Conservation (phyloP, 129 eudicot genomes). For the Sambucus nigra region DNA sequence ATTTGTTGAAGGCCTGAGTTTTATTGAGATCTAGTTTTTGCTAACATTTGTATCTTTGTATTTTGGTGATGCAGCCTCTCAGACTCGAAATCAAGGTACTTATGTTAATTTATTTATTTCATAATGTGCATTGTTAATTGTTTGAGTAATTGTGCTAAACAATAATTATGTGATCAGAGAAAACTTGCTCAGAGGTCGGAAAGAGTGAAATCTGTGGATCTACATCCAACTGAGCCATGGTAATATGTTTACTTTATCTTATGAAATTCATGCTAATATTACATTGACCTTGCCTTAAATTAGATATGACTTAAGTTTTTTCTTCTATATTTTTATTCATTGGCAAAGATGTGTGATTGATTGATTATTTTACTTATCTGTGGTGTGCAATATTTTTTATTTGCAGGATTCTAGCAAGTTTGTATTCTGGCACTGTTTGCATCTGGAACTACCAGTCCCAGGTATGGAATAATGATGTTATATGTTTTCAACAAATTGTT, state of each 20-base stretch:
- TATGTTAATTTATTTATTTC: neutral
- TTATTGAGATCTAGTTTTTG: constrained; percentile 34
- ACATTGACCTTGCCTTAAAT: no score
- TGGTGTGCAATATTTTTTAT: constrained; percentile 2
- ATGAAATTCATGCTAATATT: neutral
- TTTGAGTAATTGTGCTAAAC: neutral
- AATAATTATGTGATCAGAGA: constrained; percentile 28
- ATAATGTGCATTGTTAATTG: neutral
- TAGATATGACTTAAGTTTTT: no score
- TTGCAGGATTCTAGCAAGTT: constrained; percentile 75
- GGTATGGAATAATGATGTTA: constrained; percentile 31
- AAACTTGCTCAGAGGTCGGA: constrained; percentile 54
- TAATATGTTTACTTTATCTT: neutral
- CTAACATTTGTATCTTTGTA: constrained; percentile 16
- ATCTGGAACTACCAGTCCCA: constrained; percentile 92
- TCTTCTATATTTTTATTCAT: no score
- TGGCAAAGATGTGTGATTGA: no score
- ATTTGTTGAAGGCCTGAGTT: neutral
- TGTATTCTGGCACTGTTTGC: constrained; percentile 76
- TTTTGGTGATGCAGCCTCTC: constrained; percentile 51
- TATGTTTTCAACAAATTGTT: neutral
- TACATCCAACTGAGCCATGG: constrained; percentile 75
- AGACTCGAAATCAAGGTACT: constrained; percentile 90
- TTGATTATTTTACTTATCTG: constrained; percentile 17
- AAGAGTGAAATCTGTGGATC: constrained; percentile 58